Conservation (phyloP, 1,284 basidiomycete species). For the Nidula niveotomentosa region DNA sequence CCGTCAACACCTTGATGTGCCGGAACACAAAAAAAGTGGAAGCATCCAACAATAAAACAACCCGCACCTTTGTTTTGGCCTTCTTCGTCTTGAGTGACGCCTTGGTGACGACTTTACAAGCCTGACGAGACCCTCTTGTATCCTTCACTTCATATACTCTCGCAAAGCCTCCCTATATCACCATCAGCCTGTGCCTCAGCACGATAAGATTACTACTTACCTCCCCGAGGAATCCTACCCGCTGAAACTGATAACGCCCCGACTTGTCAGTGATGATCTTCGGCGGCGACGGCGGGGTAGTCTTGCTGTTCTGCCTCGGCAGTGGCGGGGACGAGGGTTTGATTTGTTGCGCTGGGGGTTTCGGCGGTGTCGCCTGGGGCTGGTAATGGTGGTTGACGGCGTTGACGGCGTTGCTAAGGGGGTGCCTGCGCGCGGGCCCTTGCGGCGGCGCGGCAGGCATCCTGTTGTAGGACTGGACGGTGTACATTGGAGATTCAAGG, state of each 20-base stretch:
- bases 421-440: neutral
- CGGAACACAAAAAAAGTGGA: too few species aligned
- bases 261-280: slow-evolving; percentile 71
- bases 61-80: slow-evolving; percentile 84
- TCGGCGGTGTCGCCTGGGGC: neutral
- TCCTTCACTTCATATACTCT: slow-evolving; percentile 90
- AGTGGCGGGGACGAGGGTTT: slow-evolving; percentile 57
- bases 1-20: too few species aligned
- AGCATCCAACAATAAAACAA: too few species aligned
- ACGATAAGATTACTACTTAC: slow-evolving; percentile 38
- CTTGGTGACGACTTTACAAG: slow-evolving; percentile 91
- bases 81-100: slow-evolving; percentile 85
- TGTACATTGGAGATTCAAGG: neutral
- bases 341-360: neutral
- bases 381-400: neutral
- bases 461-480: neutral
- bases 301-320: slow-evolving; percentile 78
- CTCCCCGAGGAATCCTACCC: slow-evolving; percentile 86
- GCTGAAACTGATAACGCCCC: slow-evolving; percentile 56
- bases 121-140: slow-evolving; percentile 56
- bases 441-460: neutral
- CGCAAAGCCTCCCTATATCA: slow-evolving; percentile 80
- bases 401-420: neutral
- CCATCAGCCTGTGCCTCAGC: neutral
- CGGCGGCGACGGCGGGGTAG: slow-evolving; percentile 80